These are phyloP conservation scores for Betula pendula DNA, from an alignment of 306 rosid genomes.

Conservation along the genomic window DNA sequence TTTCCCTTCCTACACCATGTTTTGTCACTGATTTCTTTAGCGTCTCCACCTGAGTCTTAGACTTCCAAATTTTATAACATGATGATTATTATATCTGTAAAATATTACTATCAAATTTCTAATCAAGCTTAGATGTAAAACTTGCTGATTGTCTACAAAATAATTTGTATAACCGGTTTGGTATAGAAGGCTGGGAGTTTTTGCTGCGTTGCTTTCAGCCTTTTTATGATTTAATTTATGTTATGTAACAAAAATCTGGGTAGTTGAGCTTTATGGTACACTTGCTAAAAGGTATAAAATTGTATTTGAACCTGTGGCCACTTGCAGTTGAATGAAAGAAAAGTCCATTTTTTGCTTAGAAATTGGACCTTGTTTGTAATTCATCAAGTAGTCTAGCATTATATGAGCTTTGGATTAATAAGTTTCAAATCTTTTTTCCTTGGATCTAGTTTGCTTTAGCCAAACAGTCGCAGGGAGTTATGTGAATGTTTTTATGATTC, in stretches of 20 bases:
- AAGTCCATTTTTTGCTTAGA: neutral
- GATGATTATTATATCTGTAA: neutral
- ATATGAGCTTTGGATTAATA: neutral
- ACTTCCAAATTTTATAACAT: neutral
- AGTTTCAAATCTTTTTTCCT: neutral
- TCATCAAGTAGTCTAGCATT: neutral
- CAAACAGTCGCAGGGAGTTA: neutral
- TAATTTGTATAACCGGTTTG: neutral
- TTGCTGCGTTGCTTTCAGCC: neutral
- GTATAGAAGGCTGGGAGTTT: neutral
- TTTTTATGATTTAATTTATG: neutral
- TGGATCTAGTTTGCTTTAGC: neutral
- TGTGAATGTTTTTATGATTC: neutral
- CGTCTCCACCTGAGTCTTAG: neutral
- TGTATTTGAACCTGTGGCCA: neutral
- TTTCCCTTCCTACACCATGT: constrained; percentile 11
- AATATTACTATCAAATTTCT: neutral
- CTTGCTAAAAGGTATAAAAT: constrained; percentile 1
- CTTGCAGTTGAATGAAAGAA: neutral
- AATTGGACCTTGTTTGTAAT: neutral
- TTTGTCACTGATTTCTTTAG: neutral
- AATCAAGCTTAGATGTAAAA: neutral
- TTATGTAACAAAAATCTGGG: neutral
- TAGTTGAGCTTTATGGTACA: neutral
- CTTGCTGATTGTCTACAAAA: neutral